A percentile compares a stretch with the other conserved stretches of the same genome.
These are phyloP conservation scores for Spergularia marina DNA, from an alignment of 148 eudicot species.

Conservation along the genomic window DNA sequence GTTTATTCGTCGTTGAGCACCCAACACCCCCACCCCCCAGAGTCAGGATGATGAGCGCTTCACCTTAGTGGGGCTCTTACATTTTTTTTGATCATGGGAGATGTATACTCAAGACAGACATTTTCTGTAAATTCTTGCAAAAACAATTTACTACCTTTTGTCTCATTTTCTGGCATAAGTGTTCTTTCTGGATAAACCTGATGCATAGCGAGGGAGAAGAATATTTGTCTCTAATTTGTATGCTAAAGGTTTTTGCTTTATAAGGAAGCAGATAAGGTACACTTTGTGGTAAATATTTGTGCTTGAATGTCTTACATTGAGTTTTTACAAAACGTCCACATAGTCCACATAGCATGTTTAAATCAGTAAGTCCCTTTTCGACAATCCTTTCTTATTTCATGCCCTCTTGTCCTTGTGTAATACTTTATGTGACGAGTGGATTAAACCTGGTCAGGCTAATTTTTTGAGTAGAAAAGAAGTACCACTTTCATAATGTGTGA, in stretches of 20 bases:
- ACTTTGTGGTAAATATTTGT: constrained; percentile 1
- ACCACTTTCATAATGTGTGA: too few species aligned
- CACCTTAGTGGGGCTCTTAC: background rate
- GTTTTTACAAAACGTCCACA: background rate
- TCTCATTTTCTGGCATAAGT: background rate
- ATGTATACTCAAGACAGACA: background rate
- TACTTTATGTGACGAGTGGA: too few species aligned
- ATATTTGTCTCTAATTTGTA: background rate
- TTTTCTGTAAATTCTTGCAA: background rate
- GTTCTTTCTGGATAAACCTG: background rate
- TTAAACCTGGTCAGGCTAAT: background rate
- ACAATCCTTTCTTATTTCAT: too few species aligned
- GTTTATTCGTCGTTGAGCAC: too few species aligned
- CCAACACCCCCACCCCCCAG: too few species aligned
- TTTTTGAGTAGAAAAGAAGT: too few species aligned
- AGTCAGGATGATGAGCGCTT: background rate
- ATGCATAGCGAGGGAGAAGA: background rate
- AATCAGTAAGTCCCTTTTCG: background rate
- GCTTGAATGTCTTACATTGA: constrained; percentile 1
- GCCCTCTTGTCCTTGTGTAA: too few species aligned
- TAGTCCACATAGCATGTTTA: background rate
- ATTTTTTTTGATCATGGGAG: background rate
- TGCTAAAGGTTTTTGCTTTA: constrained; percentile 5
- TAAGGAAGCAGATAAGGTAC: constrained; percentile 11
- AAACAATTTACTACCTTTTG: background rate